Base-by-base conservation (phyloP, 768 basidiomycete genomes). In the Ephemerocybe angulata region DNA sequence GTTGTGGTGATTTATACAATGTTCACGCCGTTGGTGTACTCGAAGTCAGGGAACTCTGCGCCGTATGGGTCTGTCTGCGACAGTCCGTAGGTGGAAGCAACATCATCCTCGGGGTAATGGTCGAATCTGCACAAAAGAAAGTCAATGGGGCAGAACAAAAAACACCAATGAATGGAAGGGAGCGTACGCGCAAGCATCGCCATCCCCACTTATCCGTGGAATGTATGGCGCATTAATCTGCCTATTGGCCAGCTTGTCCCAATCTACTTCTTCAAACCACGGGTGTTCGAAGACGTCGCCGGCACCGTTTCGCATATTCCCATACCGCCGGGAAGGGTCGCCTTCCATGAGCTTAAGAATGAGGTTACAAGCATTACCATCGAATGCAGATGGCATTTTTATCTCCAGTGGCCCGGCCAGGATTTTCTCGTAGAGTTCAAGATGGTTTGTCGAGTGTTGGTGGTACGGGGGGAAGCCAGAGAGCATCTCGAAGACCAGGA, bases 401-500 rank as follows among this genome's bases (percentile, higher is more conserved):
- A 96, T 87, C 60, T 71, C 81, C 21, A 79, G 68, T 15, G 90
- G 86, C 31, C 93, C 90, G 47, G 78, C 73, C 42, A 88, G 79
- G 61, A 99, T 98, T 71, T 90, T 90, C 70, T 97, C 93, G 70
- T 99, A 98, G 38, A 98, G 80, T 40, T 83, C 75, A 63, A 95
- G 83, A 21, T 90, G 95, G 64, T 93, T 90, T 44, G 77, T 82
- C 65, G 93, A 91, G 22, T 81, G 76, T 68, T 90, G 88, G 71
- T 97, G 95, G 76, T 93, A 98, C 0, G 97, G 97, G 25, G 95
- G 93, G 25, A 89, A 86, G 7, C 97, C 97, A 0, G 90, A 93
- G 42, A 99, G 81, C 95, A 98, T 98, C 72, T 99, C 97, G 67
- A 90, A 99, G 53, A 95, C 89, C 57, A 99, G 85, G 52, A 99